These are phyloP conservation scores for Cryptosporidium parvum DNA, from an alignment of 169 alveolate genomes.

Conservation along the genomic window DNA sequence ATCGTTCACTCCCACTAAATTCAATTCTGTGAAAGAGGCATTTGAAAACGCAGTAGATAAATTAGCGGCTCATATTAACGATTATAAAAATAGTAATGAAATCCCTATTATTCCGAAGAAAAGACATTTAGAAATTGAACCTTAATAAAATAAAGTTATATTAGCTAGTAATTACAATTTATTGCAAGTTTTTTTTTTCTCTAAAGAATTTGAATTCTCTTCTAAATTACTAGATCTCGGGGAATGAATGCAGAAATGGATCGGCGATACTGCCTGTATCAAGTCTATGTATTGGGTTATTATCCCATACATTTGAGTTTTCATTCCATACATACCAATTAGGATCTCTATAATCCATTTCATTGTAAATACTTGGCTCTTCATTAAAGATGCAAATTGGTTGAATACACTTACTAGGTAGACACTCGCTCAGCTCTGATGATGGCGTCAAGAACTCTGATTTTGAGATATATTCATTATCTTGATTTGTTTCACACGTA, in stretches of 20 bases:
- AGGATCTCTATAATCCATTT: conserved; percentile 66
- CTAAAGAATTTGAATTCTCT: not conserved
- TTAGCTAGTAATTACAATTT: not conserved
- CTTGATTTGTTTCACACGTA: conserved; percentile 60
- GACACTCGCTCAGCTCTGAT: conserved; percentile 12
- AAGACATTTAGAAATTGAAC: not conserved
- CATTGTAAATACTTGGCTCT: conserved; percentile 29
- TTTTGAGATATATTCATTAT: conserved; percentile 31
- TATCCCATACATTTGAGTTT: conserved; percentile 27
- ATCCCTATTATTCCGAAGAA: conserved; percentile 57
- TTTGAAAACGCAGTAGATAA: conserved; percentile 48
- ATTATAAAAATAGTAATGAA: conserved; percentile 58
- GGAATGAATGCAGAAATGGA: conserved; percentile 55
- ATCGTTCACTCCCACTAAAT: conserved; percentile 65
- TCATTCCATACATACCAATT: conserved; percentile 72
- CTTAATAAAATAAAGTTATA: not conserved
- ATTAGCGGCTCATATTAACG: conserved; percentile 56
- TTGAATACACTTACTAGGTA: conserved; percentile 23
- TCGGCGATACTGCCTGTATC: conserved; percentile 62
- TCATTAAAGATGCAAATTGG: conserved; percentile 30
- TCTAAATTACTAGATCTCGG: conserved; percentile 11
- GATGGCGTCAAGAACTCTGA: conserved; percentile 50
- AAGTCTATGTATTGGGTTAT: conserved; percentile 22
- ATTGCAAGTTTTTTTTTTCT: not conserved
- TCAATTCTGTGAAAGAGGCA: conserved; percentile 57